A percentile compares a stretch with the other conserved stretches of the same genome.
These are phyloP conservation scores for Colletotrichum somersetense DNA, from an alignment of 2,329 filamentous ascomycete species.

Conservation along the genomic window DNA sequence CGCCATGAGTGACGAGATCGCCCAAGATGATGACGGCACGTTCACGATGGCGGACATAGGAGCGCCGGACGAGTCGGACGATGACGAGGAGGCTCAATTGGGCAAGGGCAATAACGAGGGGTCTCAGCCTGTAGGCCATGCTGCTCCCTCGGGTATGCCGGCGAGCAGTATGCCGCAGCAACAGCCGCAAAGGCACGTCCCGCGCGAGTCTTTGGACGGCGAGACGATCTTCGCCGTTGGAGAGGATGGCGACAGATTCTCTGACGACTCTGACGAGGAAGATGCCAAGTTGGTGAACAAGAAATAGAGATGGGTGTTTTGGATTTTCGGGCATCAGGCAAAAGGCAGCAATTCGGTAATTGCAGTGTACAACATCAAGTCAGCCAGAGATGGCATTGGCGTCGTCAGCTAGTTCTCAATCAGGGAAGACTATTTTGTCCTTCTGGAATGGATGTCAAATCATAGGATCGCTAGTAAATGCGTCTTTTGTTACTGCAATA, in stretches of 20 bases:
- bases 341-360: constrained; percentile 34
- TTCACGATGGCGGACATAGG: constrained; percentile 97
- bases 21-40: constrained; percentile 94
- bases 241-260: constrained; percentile 86
- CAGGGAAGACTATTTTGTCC: neutral
- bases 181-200: constrained; percentile 53
- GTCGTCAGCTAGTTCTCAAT: constrained; percentile 16
- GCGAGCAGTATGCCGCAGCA: constrained; percentile 34
- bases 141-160: constrained; percentile 20
- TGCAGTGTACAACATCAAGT: constrained; percentile 36
- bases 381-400: constrained; percentile 27
- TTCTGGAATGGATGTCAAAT: constrained; percentile 18
- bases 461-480: constrained; percentile 10
- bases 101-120: constrained; percentile 53
- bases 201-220: constrained; percentile 75
- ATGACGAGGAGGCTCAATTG: constrained; percentile 68
- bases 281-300: constrained; percentile 68
- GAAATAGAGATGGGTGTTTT: constrained; percentile 50
- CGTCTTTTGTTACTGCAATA: neutral
- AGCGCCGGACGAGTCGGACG: constrained; percentile 74
- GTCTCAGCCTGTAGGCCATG: constrained; percentile 40
- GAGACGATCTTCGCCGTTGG: constrained; percentile 97
- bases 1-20: constrained; percentile 98
- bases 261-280: constrained; percentile 76
- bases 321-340: constrained; percentile 7